Conservation (phyloP, 345 rosid species). For the Salix caprea region DNA sequence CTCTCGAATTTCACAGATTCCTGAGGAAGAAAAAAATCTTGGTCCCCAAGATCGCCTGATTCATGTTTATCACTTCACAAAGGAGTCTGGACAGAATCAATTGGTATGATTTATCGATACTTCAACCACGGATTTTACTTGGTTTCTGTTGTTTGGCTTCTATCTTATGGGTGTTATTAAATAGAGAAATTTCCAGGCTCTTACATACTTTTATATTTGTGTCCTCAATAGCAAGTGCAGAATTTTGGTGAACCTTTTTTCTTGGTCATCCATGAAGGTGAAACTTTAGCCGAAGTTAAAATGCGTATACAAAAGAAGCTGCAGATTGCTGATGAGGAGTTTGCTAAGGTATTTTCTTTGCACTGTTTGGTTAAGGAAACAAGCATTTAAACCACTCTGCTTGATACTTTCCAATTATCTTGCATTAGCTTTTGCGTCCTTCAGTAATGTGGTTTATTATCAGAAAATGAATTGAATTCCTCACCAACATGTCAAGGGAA, state of each 20-base stretch:
- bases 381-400: background rate
- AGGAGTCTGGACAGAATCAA: constrained; percentile 77
- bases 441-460: background rate
- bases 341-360: constrained; percentile 62
- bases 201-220: background rate
- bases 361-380: background rate
- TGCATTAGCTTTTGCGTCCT: background rate
- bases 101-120: constrained; percentile 28
- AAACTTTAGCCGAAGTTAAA: constrained; percentile 77
- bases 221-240: constrained; percentile 59
- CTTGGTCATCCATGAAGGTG: constrained; percentile 89
- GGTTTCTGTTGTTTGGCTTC: background rate
- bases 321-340: constrained; percentile 90
- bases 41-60: constrained; percentile 87
- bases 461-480: background rate
- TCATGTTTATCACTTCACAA: constrained; percentile 86
- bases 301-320: constrained; percentile 81
- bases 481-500: too few species aligned
- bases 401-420: background rate
- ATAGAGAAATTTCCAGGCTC: background rate
- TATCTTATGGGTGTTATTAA: background rate
- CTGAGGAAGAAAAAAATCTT: constrained; percentile 93
- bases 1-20: constrained; percentile 42
- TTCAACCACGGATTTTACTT: background rate
- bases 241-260: constrained; percentile 98